Conservation (phyloP, 371 early-diverging fungal species). For the Lichtheimia ornata region DNA sequence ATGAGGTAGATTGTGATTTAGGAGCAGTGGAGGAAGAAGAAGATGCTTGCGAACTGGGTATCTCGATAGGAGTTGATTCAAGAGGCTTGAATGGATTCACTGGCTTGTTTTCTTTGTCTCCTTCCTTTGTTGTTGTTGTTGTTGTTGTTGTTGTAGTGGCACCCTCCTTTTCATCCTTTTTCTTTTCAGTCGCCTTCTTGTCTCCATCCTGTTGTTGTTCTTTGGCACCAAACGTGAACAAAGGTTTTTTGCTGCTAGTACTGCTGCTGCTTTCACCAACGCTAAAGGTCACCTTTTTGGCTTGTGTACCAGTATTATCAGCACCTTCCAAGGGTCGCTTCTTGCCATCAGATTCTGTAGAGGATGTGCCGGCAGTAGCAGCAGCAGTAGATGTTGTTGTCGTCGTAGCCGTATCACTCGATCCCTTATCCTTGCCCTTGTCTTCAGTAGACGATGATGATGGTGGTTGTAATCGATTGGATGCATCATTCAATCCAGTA, state of each 20-base stretch:
- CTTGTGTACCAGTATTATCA: no score
- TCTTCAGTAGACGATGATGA: not conserved
- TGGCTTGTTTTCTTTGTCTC: conserved; percentile 4
- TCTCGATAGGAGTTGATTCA: conserved; percentile 8
- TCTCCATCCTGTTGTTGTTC: not conserved
- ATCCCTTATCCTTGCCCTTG: not conserved
- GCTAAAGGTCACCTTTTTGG: no score
- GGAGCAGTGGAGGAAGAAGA: not conserved
- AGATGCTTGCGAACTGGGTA: not conserved
- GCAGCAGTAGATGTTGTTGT: no score
- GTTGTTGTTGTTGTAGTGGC: not conserved
- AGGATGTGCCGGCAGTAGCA: no score
- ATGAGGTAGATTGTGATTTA: conserved; percentile 8
- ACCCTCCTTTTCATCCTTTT: not conserved
- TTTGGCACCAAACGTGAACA: not conserved
- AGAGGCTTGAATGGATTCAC: conserved; percentile 12
- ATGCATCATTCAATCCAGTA: no score
- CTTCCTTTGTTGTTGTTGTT: not conserved
- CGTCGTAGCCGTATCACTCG: no score
- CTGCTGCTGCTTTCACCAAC: no score
- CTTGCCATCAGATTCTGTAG: not conserved
- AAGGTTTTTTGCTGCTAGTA: not conserved
- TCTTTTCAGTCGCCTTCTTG: not conserved
- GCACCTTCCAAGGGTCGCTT: not conserved
- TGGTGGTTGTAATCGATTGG: not conserved